These are phyloP conservation scores for Vitis vinifera DNA, from an alignment of 164 flowering plant genomes.

Conservation along the genomic window DNA sequence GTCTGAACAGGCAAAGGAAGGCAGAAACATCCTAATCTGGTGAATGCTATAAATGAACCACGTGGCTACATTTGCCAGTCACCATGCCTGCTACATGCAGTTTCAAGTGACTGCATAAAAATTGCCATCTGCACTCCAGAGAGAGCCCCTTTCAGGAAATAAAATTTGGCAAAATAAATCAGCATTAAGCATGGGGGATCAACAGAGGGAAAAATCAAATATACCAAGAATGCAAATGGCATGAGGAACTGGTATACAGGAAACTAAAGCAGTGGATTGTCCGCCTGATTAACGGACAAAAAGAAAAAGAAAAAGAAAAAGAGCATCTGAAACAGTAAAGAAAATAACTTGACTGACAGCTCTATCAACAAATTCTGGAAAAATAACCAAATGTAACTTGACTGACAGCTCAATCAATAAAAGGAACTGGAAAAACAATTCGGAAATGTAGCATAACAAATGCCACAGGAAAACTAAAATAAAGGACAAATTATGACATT, in stretches of 20 bases:
- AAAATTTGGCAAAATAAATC: not conserved
- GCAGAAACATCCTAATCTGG: not conserved
- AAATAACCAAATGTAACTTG: constrained; percentile 17
- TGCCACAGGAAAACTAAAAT: constrained; percentile 29
- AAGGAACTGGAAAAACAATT: constrained; percentile 18
- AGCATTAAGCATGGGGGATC: not conserved
- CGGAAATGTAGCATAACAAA: constrained; percentile 32
- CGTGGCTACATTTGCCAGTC: not conserved
- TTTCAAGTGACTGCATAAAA: not conserved
- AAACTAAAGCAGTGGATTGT: not conserved
- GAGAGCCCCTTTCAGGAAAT: not conserved
- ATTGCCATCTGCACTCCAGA: not conserved
- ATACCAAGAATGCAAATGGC: not conserved
- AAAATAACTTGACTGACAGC: constrained; percentile 8
- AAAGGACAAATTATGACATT: constrained; percentile 20
- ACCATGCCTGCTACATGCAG: constrained; percentile 4
- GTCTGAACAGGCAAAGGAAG: no score
- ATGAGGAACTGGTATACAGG: not conserved
- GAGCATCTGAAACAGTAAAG: not conserved
- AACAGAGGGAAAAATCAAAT: not conserved
- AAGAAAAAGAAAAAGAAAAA: not conserved
- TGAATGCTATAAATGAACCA: not conserved
- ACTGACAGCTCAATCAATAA: constrained; percentile 18
- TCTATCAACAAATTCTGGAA: constrained; percentile 7
- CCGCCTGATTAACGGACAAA: not conserved